Evolutionary conservation across 139 green algal species (phyloP).

Genomic region (Chlorella sp.): DNA sequence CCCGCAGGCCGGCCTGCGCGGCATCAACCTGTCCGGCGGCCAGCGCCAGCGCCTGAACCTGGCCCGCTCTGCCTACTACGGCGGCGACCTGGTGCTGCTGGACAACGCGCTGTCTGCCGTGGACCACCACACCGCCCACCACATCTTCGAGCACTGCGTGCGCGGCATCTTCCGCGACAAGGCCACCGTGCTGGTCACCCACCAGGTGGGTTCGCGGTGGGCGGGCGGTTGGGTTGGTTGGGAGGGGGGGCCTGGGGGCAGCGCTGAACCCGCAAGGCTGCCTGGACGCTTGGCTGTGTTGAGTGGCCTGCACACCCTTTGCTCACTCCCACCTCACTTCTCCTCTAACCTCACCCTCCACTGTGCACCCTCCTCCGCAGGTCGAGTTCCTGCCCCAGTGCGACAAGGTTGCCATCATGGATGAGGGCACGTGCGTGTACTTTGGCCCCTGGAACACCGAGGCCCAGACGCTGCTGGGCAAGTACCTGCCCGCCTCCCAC

Average conservation of each 20-base stretch:
- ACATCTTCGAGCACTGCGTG: slow-evolving; percentile 73
- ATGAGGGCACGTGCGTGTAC: slow-evolving; percentile 59
- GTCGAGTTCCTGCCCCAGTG: slow-evolving; percentile 79
- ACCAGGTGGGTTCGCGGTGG: slow-evolving; percentile 60
- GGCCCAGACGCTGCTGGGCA: slow-evolving; percentile 48
- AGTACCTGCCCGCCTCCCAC: slow-evolving; percentile 61
- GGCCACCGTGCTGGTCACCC: slow-evolving; percentile 82
- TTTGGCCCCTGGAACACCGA: slow-evolving; percentile 61
- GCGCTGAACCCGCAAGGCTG: background rate
- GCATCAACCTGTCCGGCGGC: slow-evolving; percentile 89
- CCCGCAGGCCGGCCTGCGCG: slow-evolving; percentile 75
- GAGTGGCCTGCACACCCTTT: background rate
- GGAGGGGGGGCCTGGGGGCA: background rate
- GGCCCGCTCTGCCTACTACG: slow-evolving; percentile 78
- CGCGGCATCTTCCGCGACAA: slow-evolving; percentile 62
- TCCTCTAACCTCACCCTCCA: background rate
- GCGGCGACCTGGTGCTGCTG: slow-evolving; percentile 86
- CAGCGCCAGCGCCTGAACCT: slow-evolving; percentile 92
- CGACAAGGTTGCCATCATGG: slow-evolving; percentile 79
- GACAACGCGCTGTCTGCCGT: slow-evolving; percentile 95
- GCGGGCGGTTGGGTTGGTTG: background rate
- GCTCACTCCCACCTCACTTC: background rate
- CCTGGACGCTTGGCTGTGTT: background rate
- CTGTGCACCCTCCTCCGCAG: slow-evolving; percentile 38
- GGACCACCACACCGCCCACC: slow-evolving; percentile 82